These are phyloP conservation scores for Ophiognomonia clavigignenti-juglandacearum DNA, from an alignment of 2,329 filamentous ascomycete species.

Conservation along the genomic window DNA sequence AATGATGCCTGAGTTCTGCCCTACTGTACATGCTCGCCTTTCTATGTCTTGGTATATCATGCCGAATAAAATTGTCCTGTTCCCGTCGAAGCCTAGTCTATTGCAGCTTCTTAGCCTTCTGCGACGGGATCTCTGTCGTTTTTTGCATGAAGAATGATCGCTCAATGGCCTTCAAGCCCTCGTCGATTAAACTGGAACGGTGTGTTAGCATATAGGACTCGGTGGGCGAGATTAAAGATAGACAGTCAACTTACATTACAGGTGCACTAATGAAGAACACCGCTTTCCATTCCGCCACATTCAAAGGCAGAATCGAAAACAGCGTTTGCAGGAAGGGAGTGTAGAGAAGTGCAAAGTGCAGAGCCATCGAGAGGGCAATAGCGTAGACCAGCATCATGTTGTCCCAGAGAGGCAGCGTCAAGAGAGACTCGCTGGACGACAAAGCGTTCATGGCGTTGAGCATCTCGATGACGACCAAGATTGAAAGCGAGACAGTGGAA, in stretches of 20 bases:
- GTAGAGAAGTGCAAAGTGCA: conserved; percentile 94
- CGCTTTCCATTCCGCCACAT: conserved; percentile 86
- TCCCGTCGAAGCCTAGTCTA: conserved; percentile 28
- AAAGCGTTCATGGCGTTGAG: conserved; percentile 98
- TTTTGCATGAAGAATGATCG: conserved; percentile 58
- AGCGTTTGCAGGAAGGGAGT: conserved; percentile 80
- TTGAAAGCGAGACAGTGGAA: conserved; percentile 87
- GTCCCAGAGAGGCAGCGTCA: conserved; percentile 93
- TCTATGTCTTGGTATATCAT: conserved; percentile 12
- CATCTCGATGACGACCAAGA: conserved; percentile 97
- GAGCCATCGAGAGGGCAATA: conserved; percentile 83
- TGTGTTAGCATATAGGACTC: background rate
- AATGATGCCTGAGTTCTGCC: conserved; percentile 3
- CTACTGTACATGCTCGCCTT: conserved; percentile 10
- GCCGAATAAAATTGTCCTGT: background rate
- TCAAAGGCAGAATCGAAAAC: conserved; percentile 86
- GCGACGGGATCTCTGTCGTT: conserved; percentile 29
- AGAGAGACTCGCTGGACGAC: conserved; percentile 87
- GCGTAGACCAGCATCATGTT: conserved; percentile 99
- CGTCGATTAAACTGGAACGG: conserved; percentile 65
- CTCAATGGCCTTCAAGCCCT: conserved; percentile 76
- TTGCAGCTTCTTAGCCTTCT: conserved; percentile 49
- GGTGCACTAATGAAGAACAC: conserved; percentile 84
- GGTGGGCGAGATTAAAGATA: background rate
- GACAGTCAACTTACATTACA: conserved; percentile 68